Evolutionary conservation across 2,329 filamentous ascomycete species (phyloP).

Genomic region (Metarhizium humberi): DNA sequence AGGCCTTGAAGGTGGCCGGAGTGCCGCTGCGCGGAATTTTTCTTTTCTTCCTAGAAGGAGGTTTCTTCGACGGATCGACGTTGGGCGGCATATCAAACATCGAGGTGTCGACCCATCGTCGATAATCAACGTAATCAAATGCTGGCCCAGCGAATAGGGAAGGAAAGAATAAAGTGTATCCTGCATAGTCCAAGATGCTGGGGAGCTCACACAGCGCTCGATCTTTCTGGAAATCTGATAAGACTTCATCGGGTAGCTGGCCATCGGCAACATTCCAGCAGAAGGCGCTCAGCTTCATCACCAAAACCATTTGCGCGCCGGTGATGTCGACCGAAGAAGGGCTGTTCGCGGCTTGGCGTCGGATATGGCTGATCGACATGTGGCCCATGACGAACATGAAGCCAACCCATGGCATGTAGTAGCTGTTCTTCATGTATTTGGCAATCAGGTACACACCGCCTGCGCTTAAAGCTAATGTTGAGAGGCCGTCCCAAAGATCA

Average conservation of each 20-base stretch:
- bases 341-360: conserved; percentile 62
- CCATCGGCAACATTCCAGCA: conserved; percentile 98
- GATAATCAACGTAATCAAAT: conserved; percentile 92
- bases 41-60: conserved; percentile 79
- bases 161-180: conserved; percentile 93
- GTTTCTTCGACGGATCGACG: conserved; percentile 75
- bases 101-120: conserved; percentile 81
- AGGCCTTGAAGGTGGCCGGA: conserved; percentile 71
- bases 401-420: conserved; percentile 95
- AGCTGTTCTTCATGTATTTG: conserved; percentile 65
- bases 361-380: conserved; percentile 83
- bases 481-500: conserved; percentile 78
- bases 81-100: conserved; percentile 85
- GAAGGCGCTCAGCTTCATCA: conserved; percentile 96
- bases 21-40: conserved; percentile 86
- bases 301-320: conserved; percentile 92
- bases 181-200: conserved; percentile 67
- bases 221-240: conserved; percentile 83
- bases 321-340: conserved; percentile 75
- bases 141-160: conserved; percentile 81
- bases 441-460: conserved; percentile 76
- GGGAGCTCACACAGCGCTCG: conserved; percentile 70
- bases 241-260: conserved; percentile 62
- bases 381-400: conserved; percentile 94
- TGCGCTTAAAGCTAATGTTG: conserved; percentile 71